phyloP scores from a whole-genome alignment of 2,329 filamentous ascomycete genomes.

The Drechmeria coniospora region DNA sequence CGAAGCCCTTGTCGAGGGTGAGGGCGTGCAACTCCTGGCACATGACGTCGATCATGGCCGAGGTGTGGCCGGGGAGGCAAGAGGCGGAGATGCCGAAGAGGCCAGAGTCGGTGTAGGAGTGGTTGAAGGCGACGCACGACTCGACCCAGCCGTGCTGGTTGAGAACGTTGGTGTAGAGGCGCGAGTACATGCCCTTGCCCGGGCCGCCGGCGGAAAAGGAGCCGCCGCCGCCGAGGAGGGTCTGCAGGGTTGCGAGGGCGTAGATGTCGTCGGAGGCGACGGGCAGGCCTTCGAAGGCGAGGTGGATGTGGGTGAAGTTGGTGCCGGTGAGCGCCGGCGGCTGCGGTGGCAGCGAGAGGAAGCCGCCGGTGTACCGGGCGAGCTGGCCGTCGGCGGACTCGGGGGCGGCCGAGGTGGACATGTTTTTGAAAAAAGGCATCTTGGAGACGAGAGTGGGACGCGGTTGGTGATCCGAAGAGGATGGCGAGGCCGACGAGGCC shows the following conservation, averaged over 20 bases:
- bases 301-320: conserved; percentile 79
- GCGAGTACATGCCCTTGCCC: conserved; percentile 97
- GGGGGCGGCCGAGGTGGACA: conserved; percentile 57
- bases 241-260: conserved; percentile 87
- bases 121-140: conserved; percentile 89
- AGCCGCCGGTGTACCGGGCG: conserved; percentile 85
- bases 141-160: conserved; percentile 98
- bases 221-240: conserved; percentile 84
- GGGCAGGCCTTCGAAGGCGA: conserved; percentile 88
- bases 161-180: conserved; percentile 91
- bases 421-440: conserved; percentile 79
- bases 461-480: conserved; percentile 21
- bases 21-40: conserved; percentile 75
- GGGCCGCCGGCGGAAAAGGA: conserved; percentile 94
- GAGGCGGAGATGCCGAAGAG: conserved; percentile 86
- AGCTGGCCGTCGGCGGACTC: conserved; percentile 45
- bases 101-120: conserved; percentile 90
- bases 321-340: conserved; percentile 67
- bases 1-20: conserved; percentile 59
- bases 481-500: conserved; percentile 14
- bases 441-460: conserved; percentile 61
- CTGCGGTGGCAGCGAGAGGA: conserved; percentile 69
- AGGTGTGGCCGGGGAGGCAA: conserved; percentile 64
- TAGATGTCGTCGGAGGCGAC: conserved; percentile 90
- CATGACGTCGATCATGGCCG: conserved; percentile 85